These are phyloP conservation scores for Trichosporon asahii DNA, from an alignment of 1,284 basidiomycete species.

Conservation along the genomic window DNA sequence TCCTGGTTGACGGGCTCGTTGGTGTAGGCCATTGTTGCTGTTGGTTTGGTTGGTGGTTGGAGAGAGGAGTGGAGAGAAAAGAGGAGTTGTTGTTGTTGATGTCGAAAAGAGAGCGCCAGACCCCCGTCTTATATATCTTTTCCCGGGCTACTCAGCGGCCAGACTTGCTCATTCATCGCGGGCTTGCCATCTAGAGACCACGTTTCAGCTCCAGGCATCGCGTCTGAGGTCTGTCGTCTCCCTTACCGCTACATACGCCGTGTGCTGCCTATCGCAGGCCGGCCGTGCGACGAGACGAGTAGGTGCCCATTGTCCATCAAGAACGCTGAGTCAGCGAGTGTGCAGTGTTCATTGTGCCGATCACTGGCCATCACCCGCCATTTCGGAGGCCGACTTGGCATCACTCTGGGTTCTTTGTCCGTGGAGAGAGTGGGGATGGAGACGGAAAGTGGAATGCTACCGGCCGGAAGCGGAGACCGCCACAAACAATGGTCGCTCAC, in stretches of 20 bases:
- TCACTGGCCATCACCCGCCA: background rate
- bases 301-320: background rate
- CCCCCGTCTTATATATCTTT: background rate
- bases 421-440: background rate
- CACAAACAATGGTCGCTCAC: background rate
- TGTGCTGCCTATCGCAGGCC: too few relatives aligned
- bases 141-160: background rate
- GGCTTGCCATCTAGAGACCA: too few relatives aligned
- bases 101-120: background rate
- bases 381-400: background rate
- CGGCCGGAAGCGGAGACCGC: background rate
- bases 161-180: too few relatives aligned
- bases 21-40: slow-evolving; percentile 6
- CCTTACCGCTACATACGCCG: too few relatives aligned
- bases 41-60: background rate
- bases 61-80: background rate
- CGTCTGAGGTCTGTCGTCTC: too few relatives aligned
- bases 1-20: slow-evolving; percentile 5
- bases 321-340: background rate
- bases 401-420: background rate
- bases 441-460: background rate
- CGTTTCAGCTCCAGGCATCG: too few relatives aligned
- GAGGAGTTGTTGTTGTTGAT: slow-evolving; percentile 3
- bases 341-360: background rate
- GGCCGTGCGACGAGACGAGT: too few relatives aligned